Conservation (phyloP, 2,329 filamentous ascomycete species). For the Thelonectria discophora region DNA sequence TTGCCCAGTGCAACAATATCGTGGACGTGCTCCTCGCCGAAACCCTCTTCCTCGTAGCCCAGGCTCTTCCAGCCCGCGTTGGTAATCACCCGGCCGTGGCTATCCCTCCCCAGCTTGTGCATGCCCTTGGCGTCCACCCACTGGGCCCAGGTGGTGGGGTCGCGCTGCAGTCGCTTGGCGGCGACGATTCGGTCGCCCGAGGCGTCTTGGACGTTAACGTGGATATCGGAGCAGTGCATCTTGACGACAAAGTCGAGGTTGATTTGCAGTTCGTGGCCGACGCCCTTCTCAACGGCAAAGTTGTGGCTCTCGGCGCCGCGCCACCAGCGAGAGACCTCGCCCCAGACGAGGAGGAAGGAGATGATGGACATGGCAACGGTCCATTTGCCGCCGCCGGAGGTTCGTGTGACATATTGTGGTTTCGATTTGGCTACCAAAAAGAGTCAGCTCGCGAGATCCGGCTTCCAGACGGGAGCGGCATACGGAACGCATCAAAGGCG, state of each 20-base stretch:
- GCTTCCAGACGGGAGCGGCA: slow-evolving; percentile 45
- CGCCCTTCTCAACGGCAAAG: slow-evolving; percentile 92
- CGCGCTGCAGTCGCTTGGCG: slow-evolving; percentile 74
- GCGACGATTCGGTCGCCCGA: slow-evolving; percentile 92
- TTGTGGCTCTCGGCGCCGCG: slow-evolving; percentile 84
- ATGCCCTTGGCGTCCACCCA: slow-evolving; percentile 79
- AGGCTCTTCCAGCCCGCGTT: slow-evolving; percentile 64
- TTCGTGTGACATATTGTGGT: slow-evolving; percentile 86
- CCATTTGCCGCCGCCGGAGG: slow-evolving; percentile 90
- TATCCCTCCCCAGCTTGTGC: slow-evolving; percentile 67
- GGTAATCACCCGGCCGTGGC: slow-evolving; percentile 62
- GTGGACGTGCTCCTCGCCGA: slow-evolving; percentile 84
- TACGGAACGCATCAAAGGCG: slow-evolving; percentile 98
- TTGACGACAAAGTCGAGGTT: slow-evolving; percentile 93
- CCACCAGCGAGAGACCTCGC: slow-evolving; percentile 86
- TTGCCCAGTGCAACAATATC: slow-evolving; percentile 81
- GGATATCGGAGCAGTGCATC: slow-evolving; percentile 89
- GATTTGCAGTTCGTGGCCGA: slow-evolving; percentile 88
- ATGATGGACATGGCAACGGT: slow-evolving; percentile 82
- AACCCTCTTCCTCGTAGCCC: slow-evolving; percentile 68
- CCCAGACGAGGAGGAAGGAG: slow-evolving; percentile 78
- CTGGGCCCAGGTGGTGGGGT: slow-evolving; percentile 81
- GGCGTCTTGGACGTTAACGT: slow-evolving; percentile 97
- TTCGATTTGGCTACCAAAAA: slow-evolving; percentile 87
- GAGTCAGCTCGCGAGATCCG: slow-evolving; percentile 25